Base-by-base conservation (phyloP, 768 basidiomycete species). In the Hypholoma sublateritium region DNA sequence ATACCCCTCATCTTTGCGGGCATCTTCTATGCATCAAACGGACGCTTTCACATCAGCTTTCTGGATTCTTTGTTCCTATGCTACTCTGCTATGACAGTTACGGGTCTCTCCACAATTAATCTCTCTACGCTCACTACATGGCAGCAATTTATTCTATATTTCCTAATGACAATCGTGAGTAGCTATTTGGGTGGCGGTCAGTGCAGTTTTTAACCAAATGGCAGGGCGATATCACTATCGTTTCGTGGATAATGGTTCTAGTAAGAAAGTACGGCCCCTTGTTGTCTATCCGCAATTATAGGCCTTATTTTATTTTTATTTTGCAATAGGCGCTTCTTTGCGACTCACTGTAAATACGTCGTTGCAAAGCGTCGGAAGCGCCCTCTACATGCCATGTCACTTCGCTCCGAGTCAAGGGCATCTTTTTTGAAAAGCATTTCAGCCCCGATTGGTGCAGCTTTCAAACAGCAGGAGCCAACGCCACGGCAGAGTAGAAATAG, bases 1-100 rank as follows among this genome's bases (percentile, higher is more conserved):
- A 69, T 82, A 7, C 89, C 89, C 2, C 75, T 91, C 28, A 69
- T 89, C 47, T 70, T 77, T 24, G 80, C 83, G 12, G 84, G 72
- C 4, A 82, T 93, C 32, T 86, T 90, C 71, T 91, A 83, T 64
- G 87, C 73, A 1, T 79, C 72, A 36, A 88, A 88, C 70, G 88
- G 82, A 0, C 72, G 70, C 14, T 82, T 73, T 59, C 71, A 65
- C 21, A 69, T 85, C 57, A 68, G 69, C 13, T 88, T 77, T 62
- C 52, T 86, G 53, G 85, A 88, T 64, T 73, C 78, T 0, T 65
- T 87, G 53, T 88, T 86, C 69, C 69, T 85, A n/a, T 84, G 81
- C 63, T 84, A 83, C 56, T 82, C 80, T 3, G 78, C 83, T 1
- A 78, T 83, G 76, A 83, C 81, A 0, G 79, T 77, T 0, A 79